Base-by-base conservation (phyloP, 306 rosid genomes). In the Fragaria vesca region DNA sequence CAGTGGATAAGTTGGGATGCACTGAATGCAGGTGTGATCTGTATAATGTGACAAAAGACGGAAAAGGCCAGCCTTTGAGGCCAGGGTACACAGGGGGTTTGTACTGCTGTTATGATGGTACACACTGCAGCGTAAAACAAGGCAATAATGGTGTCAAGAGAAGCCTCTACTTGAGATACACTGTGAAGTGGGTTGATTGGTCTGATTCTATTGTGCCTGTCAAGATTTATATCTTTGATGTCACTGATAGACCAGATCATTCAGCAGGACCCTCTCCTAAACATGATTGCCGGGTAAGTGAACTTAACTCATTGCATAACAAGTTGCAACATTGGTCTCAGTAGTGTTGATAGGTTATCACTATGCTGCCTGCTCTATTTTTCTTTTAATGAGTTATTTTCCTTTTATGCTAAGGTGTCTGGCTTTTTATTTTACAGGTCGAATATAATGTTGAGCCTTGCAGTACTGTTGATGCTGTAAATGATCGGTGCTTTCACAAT, bases 151-250 rank as follows among this genome's bases (percentile, higher is more conserved):
- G 89, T 28, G 81, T 72, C 34, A 80, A 78, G 81, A 86, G 92
- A 82, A 85, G 65, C 68, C 88, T 93, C 71, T 91, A 86, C 80
- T 18, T 93, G 62, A 88, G 72, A 86, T 93, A 91, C 74, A 91
- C 90, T 4, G 87, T 91, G 30, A 79, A 87, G 75, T 93, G 96
- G 98, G 76, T 88, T 40, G 96, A 91, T 16, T 93, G 98, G 98
- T 80, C 82, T 69, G 81, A 86, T 46, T 77, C 21, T 8, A 17
- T 91, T 2, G 80, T 93, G 81, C 97, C 98, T n/a, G 89, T 88
- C 16, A 80, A 87, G 83, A 84, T 91, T 57, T 93, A 85, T 68
- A 83, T 90, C 66, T 34, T 90, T 18, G 96, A 93, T 72, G 93
- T 79, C 20, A 90, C 98, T 71, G 97, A 90, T 82, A 80, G 51